These are phyloP conservation scores for Acanthochlamys bracteata DNA, from an alignment of 106 monocot species.

Conservation along the genomic window DNA sequence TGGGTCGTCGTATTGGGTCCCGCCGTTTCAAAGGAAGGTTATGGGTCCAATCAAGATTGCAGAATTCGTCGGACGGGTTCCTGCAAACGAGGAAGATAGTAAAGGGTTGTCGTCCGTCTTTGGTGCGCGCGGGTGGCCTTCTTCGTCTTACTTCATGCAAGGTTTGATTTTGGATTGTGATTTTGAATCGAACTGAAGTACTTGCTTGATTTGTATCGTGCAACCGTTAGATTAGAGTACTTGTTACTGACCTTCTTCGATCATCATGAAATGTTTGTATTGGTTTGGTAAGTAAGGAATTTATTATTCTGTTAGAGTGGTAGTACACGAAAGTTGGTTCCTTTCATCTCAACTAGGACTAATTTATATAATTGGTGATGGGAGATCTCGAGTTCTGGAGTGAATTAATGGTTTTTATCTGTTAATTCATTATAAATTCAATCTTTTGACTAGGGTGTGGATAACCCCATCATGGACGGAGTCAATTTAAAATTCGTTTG, in stretches of 20 bases:
- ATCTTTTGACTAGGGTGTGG: not conserved
- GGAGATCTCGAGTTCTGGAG: too few relatives aligned
- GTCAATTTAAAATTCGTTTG: too few relatives aligned
- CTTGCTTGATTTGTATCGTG: too few relatives aligned
- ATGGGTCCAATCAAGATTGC: not conserved
- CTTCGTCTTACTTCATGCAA: constrained; percentile 1
- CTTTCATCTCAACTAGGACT: too few relatives aligned
- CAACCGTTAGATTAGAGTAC: too few relatives aligned
- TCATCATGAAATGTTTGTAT: too few relatives aligned
- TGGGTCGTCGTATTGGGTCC: constrained; percentile 19
- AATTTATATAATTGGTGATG: too few relatives aligned
- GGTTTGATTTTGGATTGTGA: not conserved
- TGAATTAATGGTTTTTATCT: not conserved
- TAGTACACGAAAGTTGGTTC: too few relatives aligned
- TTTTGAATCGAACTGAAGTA: not conserved
- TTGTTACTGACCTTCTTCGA: too few relatives aligned
- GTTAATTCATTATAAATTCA: not conserved
- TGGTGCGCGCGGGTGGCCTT: constrained; percentile 1
- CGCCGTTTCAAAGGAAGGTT: not conserved
- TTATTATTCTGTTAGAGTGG: too few relatives aligned
- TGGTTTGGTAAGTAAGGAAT: too few relatives aligned
- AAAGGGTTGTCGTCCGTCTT: not conserved
- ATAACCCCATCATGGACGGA: too few relatives aligned
- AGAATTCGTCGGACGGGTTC: not conserved
- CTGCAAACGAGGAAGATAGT: not conserved